Evolutionary conservation across 83 land plant species (phyloP).

Genomic region (Diphasiastrum complanatum): DNA sequence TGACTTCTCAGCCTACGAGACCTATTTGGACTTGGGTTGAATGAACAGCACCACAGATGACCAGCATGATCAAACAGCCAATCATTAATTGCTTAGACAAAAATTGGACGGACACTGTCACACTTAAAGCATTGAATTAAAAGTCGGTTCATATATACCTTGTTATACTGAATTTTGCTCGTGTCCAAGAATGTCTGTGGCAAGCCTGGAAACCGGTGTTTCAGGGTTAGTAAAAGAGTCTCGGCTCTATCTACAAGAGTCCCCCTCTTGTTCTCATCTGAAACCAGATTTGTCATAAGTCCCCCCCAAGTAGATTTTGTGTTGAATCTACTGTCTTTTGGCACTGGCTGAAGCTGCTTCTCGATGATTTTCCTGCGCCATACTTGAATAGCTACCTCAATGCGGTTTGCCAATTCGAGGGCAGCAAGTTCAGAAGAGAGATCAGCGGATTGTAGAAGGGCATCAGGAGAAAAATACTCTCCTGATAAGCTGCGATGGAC

Average conservation of each 20-base stretch:
- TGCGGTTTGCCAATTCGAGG: constrained; percentile 54
- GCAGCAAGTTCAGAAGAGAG: constrained; percentile 60
- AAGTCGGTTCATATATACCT: too few relatives aligned
- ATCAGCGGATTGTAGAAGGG: constrained; percentile 42
- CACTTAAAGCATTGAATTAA: too few relatives aligned
- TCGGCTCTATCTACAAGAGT: constrained; percentile 48
- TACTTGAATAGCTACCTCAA: constrained; percentile 50
- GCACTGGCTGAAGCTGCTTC: not conserved
- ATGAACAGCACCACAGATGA: too few relatives aligned
- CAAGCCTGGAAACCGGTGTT: constrained; percentile 21
- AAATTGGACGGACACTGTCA: too few relatives aligned
- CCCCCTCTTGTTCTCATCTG: constrained; percentile 41
- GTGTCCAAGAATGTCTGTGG: constrained; percentile 19
- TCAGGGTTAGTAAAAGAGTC: constrained; percentile 22
- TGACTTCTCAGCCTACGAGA: too few relatives aligned
- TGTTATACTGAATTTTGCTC: constrained; percentile 30
- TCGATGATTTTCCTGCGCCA: constrained; percentile 32
- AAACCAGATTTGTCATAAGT: constrained; percentile 46
- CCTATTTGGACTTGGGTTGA: too few relatives aligned
- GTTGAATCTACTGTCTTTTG: constrained; percentile 25
- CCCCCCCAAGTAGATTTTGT: constrained; percentile 27
- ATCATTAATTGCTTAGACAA: too few relatives aligned
- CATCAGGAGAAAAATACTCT: constrained; percentile 50
- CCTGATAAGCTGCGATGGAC: constrained; percentile 43
- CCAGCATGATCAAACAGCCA: too few relatives aligned